phyloP scores from a whole-genome alignment of 345 rosid genomes.

The Boechera retrofracta region DNA sequence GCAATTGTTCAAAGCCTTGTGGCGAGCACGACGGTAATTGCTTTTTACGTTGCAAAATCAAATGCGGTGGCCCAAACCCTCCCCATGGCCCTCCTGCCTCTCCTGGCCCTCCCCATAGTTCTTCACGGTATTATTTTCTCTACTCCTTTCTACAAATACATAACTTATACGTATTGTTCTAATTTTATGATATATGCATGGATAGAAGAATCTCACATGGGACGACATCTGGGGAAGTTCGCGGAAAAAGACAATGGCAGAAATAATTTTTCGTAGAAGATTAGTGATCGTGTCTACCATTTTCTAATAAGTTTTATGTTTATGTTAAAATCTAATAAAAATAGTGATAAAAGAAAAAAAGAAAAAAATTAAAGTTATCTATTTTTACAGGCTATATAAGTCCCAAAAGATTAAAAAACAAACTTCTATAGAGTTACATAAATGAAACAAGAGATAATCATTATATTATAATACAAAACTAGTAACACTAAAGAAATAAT shows the following conservation, averaged over 20 bases:
- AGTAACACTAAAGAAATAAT: too few species aligned
- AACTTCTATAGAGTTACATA: too few species aligned
- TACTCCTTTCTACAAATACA: neutral
- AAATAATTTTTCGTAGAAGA: neutral
- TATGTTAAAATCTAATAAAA: neutral
- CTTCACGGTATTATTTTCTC: constrained; percentile 16
- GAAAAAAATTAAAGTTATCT: neutral
- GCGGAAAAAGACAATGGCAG: neutral
- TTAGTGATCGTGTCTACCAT: neutral
- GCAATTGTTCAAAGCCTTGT: constrained; percentile 11
- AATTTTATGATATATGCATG: neutral
- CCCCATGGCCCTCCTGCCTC: constrained; percentile 7
- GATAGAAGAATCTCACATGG: constrained; percentile 20
- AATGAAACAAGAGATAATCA: too few species aligned
- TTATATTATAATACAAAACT: neutral
- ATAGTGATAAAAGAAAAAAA: neutral
- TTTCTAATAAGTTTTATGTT: neutral
- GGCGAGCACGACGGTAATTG: neutral
- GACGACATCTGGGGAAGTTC: neutral
- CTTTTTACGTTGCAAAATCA: constrained; percentile 18
- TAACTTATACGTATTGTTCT: neutral
- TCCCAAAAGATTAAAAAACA: neutral
- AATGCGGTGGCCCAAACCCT: constrained; percentile 43
- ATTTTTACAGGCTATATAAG: neutral
- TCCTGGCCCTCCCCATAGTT: neutral